Percentiles rank a stretch among this genome's conserved stretches.
These are phyloP conservation scores for Tricholoma bakamatsutake DNA, from an alignment of 768 basidiomycete genomes.

Conservation along the genomic window DNA sequence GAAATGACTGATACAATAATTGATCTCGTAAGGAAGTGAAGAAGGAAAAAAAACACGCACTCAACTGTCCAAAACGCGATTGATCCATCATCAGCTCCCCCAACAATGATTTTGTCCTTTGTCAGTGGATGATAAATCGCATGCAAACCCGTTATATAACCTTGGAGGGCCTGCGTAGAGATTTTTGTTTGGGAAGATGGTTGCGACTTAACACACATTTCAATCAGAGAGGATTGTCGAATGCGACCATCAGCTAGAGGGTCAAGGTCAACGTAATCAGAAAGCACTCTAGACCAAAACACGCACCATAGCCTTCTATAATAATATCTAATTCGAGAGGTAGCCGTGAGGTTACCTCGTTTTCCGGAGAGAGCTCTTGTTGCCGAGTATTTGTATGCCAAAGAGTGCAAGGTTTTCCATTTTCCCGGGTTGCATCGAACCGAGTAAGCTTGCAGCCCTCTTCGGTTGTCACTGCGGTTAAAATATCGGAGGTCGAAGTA, in stretches of 20 bases:
- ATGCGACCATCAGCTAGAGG: slow-evolving; percentile 47
- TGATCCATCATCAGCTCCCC: slow-evolving; percentile 75
- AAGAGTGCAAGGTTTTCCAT: slow-evolving; percentile 10
- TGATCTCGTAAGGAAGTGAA: background rate
- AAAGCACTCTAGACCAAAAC: background rate
- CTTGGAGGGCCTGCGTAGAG: slow-evolving; percentile 44
- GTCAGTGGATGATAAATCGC: slow-evolving; percentile 52
- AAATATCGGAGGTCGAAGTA: slow-evolving; percentile 15
- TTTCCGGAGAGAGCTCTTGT: background rate
- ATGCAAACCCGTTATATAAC: slow-evolving; percentile 45
- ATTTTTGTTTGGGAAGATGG: slow-evolving; percentile 23
- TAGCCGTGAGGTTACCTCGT: slow-evolving; percentile 33
- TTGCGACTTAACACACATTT: slow-evolving; percentile 26
- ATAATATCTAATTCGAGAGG: slow-evolving; percentile 55
- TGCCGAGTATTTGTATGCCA: slow-evolving; percentile 21
- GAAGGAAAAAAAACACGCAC: slow-evolving; percentile 32
- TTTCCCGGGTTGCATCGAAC: slow-evolving; percentile 2
- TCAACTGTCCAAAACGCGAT: slow-evolving; percentile 66
- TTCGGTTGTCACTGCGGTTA: slow-evolving; percentile 11
- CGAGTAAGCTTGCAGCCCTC: slow-evolving; percentile 9
- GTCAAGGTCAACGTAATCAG: background rate
- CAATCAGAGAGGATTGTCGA: slow-evolving; percentile 38
- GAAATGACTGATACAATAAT: slow-evolving; percentile 42
- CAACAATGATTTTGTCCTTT: slow-evolving; percentile 58
- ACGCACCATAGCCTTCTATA: slow-evolving; percentile 60